phyloP scores from a whole-genome alignment of 352 stramenopile species.

The Globisporangium nagaii region DNA sequence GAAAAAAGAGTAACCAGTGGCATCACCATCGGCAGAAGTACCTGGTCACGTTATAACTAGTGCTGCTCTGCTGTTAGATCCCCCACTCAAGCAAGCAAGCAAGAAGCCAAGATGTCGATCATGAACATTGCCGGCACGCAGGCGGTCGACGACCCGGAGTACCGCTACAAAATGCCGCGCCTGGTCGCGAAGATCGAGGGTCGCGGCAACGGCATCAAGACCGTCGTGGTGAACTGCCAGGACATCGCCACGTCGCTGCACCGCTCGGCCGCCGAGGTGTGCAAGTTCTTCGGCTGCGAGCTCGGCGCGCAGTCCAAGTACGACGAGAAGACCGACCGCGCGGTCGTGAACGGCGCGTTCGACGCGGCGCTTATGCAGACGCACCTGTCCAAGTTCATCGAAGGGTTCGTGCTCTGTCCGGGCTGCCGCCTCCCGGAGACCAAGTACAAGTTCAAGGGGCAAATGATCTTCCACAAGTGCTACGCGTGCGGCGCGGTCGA shows the following conservation, averaged over 20 bases:
- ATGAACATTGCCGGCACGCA: conserved; percentile 91
- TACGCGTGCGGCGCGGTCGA: conserved; percentile 96
- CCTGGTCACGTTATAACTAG: conserved; percentile 31
- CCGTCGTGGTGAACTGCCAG: conserved; percentile 96
- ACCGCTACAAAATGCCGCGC: conserved; percentile 99
- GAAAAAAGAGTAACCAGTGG: conserved; percentile 49
- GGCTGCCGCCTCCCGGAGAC: conserved; percentile 97
- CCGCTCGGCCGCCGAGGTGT: conserved; percentile 93
- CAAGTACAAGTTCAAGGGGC: conserved; percentile 98
- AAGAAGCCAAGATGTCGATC: conserved; percentile 53
- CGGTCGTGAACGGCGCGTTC: conserved; percentile 96
- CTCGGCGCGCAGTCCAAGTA: conserved; percentile 98
- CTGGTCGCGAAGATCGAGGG: conserved; percentile 97
- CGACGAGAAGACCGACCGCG: conserved; percentile 92
- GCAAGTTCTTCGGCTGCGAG: conserved; percentile 99
- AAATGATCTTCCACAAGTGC: conserved; percentile 98
- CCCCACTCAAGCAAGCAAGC: neutral
- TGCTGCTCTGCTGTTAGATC: neutral
- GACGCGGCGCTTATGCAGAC: conserved; percentile 92
- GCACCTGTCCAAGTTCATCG: conserved; percentile 97
- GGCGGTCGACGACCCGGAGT: conserved; percentile 90
- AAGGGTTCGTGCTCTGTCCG: conserved; percentile 97
- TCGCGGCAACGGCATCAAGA: conserved; percentile 99
- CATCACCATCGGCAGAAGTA: conserved; percentile 17
- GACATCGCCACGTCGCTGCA: conserved; percentile 93